A percentile compares a stretch with the other conserved stretches of the same genome.
These are phyloP conservation scores for Naganishia vaughanmartiniae DNA, from an alignment of 768 basidiomycete genomes.

Conservation along the genomic window DNA sequence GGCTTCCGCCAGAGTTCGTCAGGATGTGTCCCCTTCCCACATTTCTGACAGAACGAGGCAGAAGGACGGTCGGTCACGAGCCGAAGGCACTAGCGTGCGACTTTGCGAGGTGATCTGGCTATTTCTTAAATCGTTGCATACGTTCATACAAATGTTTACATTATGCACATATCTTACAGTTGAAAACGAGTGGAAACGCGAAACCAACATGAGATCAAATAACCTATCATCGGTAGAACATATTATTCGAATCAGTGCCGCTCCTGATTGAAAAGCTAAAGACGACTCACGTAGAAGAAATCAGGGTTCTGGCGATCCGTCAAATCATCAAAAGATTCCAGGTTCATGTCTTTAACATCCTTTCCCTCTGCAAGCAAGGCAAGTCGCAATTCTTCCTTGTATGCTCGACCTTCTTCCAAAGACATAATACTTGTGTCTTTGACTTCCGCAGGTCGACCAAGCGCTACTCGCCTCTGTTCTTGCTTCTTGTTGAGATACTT, in stretches of 20 bases:
- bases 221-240: neutral
- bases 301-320: conserved; percentile 38
- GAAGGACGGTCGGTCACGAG: too few relatives aligned
- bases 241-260: neutral
- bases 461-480: conserved; percentile 40
- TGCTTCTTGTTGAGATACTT: conserved; percentile 42
- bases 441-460: conserved; percentile 43
- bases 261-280: neutral
- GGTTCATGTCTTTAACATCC: conserved; percentile 34
- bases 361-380: conserved; percentile 17
- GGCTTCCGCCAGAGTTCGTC: too few relatives aligned
- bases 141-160: neutral
- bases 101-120: too few relatives aligned
- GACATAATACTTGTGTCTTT: conserved; percentile 49
- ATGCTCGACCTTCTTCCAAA: conserved; percentile 42
- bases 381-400: conserved; percentile 40
- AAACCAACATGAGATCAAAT: neutral
- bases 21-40: too few relatives aligned
- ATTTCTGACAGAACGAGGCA: too few relatives aligned
- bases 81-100: too few relatives aligned
- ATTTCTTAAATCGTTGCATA: neutral
- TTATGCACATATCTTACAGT: neutral
- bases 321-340: conserved; percentile 44
- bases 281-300: conserved; percentile 15
- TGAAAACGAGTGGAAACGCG: neutral